A percentile compares a stretch with the other conserved stretches of the same genome.
These are phyloP conservation scores for Russula emetica DNA, from an alignment of 768 basidiomycete genomes.

Conservation along the genomic window DNA sequence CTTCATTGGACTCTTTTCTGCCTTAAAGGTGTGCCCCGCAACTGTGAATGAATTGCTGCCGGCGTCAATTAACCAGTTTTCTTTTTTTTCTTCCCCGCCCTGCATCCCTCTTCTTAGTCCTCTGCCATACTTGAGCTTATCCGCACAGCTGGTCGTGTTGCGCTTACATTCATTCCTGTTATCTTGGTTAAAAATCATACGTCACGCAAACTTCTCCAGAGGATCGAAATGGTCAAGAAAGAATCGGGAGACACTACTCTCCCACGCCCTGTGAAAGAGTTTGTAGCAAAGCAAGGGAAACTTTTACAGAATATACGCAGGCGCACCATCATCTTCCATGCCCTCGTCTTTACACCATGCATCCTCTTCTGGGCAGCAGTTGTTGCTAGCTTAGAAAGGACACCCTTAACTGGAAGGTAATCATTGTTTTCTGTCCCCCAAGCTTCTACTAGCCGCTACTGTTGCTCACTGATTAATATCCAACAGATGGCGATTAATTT, in stretches of 20 bases:
- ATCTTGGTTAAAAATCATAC: slow-evolving; percentile 56
- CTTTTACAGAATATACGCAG: slow-evolving; percentile 48
- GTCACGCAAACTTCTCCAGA: slow-evolving; percentile 48
- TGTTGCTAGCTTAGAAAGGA: slow-evolving; percentile 67
- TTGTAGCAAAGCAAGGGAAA: slow-evolving; percentile 49
- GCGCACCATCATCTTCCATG: slow-evolving; percentile 47
- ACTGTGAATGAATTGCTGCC: not conserved
- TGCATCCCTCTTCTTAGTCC: slow-evolving; percentile 41
- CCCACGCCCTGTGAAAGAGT: slow-evolving; percentile 34
- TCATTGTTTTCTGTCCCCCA: not conserved
- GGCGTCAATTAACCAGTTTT: slow-evolving; percentile 19
- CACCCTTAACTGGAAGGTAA: slow-evolving; percentile 82
- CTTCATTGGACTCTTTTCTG: slow-evolving; percentile 51
- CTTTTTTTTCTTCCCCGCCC: too few species aligned
- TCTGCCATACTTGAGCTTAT: slow-evolving; percentile 71
- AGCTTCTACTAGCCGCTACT: not conserved
- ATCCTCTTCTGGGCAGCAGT: slow-evolving; percentile 64
- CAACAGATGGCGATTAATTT: slow-evolving; percentile 75
- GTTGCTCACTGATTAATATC: not conserved
- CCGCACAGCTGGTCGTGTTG: slow-evolving; percentile 64
- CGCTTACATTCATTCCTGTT: slow-evolving; percentile 70
- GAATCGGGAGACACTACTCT: slow-evolving; percentile 36
- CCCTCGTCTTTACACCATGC: slow-evolving; percentile 58
- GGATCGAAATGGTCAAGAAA: slow-evolving; percentile 43
- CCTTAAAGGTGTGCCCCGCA: slow-evolving; percentile 55